These are phyloP conservation scores for Nannizzia gypsea DNA, from an alignment of 2,329 filamentous ascomycete genomes.

Conservation along the genomic window DNA sequence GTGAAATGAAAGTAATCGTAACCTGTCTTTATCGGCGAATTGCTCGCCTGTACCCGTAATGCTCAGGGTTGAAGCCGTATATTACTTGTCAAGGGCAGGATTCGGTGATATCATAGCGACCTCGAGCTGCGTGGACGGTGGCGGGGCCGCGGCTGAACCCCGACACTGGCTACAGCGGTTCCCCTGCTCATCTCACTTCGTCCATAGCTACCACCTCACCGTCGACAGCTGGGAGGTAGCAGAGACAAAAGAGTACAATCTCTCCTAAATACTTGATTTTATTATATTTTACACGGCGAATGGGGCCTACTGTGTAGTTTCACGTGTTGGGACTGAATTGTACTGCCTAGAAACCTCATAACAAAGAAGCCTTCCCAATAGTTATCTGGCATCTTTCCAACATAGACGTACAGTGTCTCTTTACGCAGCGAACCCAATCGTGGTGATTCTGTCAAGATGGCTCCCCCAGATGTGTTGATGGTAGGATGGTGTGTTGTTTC, in stretches of 20 bases:
- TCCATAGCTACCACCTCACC: background rate
- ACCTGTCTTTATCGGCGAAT: background rate
- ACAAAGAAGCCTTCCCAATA: background rate
- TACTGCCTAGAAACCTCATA: background rate
- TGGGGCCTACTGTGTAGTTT: no score
- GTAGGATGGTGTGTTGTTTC: constrained; percentile 28
- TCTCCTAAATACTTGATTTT: no score
- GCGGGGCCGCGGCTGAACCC: background rate
- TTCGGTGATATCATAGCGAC: no score
- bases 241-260: no score
- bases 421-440: background rate
- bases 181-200: background rate
- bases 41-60: background rate
- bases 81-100: no score
- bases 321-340: background rate
- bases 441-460: background rate
- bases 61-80: no score
- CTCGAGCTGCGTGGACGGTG: no score
- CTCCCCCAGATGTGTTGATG: constrained; percentile 56
- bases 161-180: background rate
- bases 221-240: no score
- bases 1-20: background rate
- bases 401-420: background rate
- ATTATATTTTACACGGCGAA: no score
- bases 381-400: background rate